Evolutionary conservation across 495 filamentous ascomycete species (phyloP), one percentile per base, ranked within the genome.

Genomic region (Thozetella sp.): DNA sequence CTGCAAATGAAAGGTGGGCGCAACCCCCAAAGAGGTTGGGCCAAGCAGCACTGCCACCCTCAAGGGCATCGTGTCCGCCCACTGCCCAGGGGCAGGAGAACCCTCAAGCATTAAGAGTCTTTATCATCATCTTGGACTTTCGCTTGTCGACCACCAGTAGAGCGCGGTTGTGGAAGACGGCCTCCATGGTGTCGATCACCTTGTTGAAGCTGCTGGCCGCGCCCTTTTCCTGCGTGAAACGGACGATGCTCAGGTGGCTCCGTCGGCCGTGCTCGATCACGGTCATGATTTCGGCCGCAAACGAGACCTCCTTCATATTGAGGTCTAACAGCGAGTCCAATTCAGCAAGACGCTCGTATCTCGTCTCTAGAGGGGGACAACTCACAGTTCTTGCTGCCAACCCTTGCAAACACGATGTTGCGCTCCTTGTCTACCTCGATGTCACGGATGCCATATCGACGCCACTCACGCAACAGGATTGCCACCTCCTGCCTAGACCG

Each of bases 151-250:
- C 78, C n/a, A 95, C 82, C 22, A 95, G 75, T 53, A 94, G 71
- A 2, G 80, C 82, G 15, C 85, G 80, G 37, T 71, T 71, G 62
- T 71, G 72, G 63, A 93, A 84, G 9, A 88, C 78, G 3, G 76
- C 74, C 51, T 85, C 77, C 46, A 97, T 78, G 2, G 86, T 84
- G 27, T 91, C 90, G n/a, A 96, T 81, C 6, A 96, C 89, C 63
- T 86, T 86, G 65, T 90, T 80, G 76, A 99, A 96, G 25, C 89
- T 93, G 55, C 86, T 90, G 1, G 91, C 93, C 0, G 93, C 92
- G 19, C 95, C 95, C 50, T 86, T 85, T 66, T 93, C 90, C 67
- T 97, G 94, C 25, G 89, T 92, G 75, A 97, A 91, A 17, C 90
- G 86, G 23, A 89, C 91, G 46, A 97, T 83, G 71, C 87, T 88